phyloP scores from a whole-genome alignment of 352 stramenopile species.

The Phytopythium sindhum region DNA sequence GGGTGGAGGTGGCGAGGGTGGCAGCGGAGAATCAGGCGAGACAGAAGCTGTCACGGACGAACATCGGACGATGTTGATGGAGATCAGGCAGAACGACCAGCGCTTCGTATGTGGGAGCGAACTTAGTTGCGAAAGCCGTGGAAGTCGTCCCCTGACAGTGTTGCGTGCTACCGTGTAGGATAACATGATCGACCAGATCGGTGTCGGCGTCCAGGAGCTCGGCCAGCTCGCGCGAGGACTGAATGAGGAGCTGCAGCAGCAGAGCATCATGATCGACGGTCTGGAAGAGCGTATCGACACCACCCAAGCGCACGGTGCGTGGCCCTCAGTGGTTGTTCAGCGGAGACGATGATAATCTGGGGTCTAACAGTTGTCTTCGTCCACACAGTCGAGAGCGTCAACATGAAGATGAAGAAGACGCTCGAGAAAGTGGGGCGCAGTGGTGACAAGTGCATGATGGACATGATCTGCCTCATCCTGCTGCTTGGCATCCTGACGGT shows the following conservation, averaged over 20 bases:
- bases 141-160: not conserved
- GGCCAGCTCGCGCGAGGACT: conserved; percentile 69
- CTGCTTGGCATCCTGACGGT: conserved; percentile 81
- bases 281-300: conserved; percentile 79
- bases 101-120: conserved; percentile 51
- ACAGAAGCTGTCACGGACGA: conserved; percentile 61
- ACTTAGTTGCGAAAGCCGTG: not conserved
- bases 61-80: conserved; percentile 57
- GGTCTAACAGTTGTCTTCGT: not conserved
- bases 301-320: conserved; percentile 66
- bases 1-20: conserved; percentile 20
- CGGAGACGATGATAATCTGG: not conserved
- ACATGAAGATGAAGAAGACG: conserved; percentile 86
- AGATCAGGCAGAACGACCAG: conserved; percentile 83
- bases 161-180: conserved; percentile 30
- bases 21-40: conserved; percentile 20
- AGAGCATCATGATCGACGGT: conserved; percentile 86
- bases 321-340: not conserved
- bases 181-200: conserved; percentile 85
- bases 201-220: conserved; percentile 73
- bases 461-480: conserved; percentile 87
- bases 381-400: conserved; percentile 73
- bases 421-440: conserved; percentile 67
- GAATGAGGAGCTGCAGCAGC: conserved; percentile 83
- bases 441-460: conserved; percentile 87